These are phyloP conservation scores for Aegilops speltoides DNA, from an alignment of 176 grass and related monocot species.

Conservation along the genomic window DNA sequence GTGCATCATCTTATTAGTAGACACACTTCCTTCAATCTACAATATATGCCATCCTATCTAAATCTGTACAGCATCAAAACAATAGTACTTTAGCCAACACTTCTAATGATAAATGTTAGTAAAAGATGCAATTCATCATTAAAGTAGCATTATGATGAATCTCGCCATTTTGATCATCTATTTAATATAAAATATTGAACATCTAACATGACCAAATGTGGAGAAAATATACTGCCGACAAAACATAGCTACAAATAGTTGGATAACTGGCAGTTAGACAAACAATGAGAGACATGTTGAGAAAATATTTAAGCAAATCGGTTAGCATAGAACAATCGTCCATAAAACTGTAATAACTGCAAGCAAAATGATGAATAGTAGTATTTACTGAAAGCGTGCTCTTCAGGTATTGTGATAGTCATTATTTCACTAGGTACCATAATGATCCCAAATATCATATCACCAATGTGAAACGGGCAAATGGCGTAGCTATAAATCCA, in stretches of 20 bases:
- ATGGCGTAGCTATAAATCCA: neutral
- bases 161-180: neutral
- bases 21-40: neutral
- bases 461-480: neutral
- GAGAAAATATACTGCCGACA: neutral
- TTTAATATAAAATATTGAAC: neutral
- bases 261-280: too few relatives aligned
- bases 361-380: neutral
- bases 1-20: neutral
- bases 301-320: neutral
- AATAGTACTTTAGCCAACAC: neutral
- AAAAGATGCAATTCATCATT: neutral
- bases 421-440: neutral
- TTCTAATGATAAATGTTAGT: neutral
- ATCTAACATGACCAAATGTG: neutral
- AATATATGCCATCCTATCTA: neutral
- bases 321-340: neutral
- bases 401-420: neutral
- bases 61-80: neutral
- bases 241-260: neutral
- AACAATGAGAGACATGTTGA: neutral
- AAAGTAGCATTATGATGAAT: neutral
- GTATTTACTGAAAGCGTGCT: neutral
- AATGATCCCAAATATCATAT: neutral
- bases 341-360: neutral